Conservation (phyloP, 2,329 filamentous ascomycete species). For the Trichoderma koningii region DNA sequence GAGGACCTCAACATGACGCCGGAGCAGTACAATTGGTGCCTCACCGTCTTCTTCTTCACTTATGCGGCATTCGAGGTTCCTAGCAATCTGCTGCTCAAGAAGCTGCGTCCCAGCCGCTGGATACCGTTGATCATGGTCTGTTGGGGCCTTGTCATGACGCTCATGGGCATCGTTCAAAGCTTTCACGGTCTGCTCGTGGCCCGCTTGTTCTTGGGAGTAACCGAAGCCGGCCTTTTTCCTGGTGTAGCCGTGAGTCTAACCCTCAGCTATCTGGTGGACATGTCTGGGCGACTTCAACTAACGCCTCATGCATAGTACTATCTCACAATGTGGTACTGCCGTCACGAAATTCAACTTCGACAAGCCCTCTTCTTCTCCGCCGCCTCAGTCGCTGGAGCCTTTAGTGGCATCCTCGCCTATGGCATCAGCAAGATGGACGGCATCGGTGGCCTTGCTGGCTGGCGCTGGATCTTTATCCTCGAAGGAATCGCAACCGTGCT, state of each 20-base stretch:
- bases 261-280: not conserved
- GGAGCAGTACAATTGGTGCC: slow-evolving; percentile 70
- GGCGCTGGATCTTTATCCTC: slow-evolving; percentile 69
- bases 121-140: slow-evolving; percentile 74
- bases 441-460: slow-evolving; percentile 59
- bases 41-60: slow-evolving; percentile 75
- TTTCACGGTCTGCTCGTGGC: slow-evolving; percentile 51
- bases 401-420: slow-evolving; percentile 71
- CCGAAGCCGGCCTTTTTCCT: slow-evolving; percentile 67
- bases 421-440: slow-evolving; percentile 71
- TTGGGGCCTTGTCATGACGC: slow-evolving; percentile 52
- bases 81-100: slow-evolving; percentile 78
- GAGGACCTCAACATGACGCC: slow-evolving; percentile 59
- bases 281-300: not conserved
- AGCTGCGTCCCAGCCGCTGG: slow-evolving; percentile 71
- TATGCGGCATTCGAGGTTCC: slow-evolving; percentile 75
- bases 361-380: slow-evolving; percentile 80
- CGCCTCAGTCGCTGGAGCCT: slow-evolving; percentile 76
- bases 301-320: slow-evolving; percentile 45
- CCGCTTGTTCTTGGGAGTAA: slow-evolving; percentile 63
- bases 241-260: slow-evolving; percentile 53
- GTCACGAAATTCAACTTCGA: slow-evolving; percentile 57
- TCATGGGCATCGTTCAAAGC: slow-evolving; percentile 56
- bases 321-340: slow-evolving; percentile 60
- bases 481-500: slow-evolving; percentile 71